Evolutionary conservation across 225 moss, liverwort and hornwort species (phyloP), one percentile per base, ranked within the genome.

Genomic region (Asterella californica): DNA sequence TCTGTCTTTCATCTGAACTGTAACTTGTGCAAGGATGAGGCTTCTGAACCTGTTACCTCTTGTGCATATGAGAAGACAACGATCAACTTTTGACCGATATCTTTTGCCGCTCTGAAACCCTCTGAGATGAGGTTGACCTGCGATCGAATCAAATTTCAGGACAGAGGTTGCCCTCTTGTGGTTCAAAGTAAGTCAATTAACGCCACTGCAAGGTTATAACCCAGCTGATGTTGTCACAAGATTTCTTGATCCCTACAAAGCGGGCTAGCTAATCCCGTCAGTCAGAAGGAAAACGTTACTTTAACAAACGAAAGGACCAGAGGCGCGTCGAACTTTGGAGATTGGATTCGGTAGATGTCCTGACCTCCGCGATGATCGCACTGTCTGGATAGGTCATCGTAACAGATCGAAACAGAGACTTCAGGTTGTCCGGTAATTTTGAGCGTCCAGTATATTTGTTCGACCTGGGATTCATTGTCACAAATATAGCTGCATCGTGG

Each of bases 391-490:
- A 57, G 54, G 78, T 86, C 86, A 86, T 86, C 74, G 86, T 86
- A 8, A 83, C 80, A n/a, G 83, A 81, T 55, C 86, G 86, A 67
- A 86, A 86, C 46, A 86, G 74, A 34, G 83, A 80, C 68, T 86
- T 75, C 47, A 86, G 50, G 74, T 86, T 86, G 83, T 81, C 65
- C n/a, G 86, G 86, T 45, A 86, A 45, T 55, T 86, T 81, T 33
- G 86, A 80, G 46, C 86, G 80, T 25, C 86, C 86, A 29, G 79
- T 76, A 68, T 86, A 86, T 19, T 72, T 68, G 67, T 82, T 85
- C 27, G 85, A 85, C 60, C 76, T 79, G 10, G 86, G 86, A 74
- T 86, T 86, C 80, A 86, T 76, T 32, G 86, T 86, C 33, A 86
- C 80, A 60, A 86, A 86, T 22, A 85, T 55, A 22, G 79, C 85